Base-by-base conservation (phyloP, 768 basidiomycete genomes). In the Daedaleopsis nitida region DNA sequence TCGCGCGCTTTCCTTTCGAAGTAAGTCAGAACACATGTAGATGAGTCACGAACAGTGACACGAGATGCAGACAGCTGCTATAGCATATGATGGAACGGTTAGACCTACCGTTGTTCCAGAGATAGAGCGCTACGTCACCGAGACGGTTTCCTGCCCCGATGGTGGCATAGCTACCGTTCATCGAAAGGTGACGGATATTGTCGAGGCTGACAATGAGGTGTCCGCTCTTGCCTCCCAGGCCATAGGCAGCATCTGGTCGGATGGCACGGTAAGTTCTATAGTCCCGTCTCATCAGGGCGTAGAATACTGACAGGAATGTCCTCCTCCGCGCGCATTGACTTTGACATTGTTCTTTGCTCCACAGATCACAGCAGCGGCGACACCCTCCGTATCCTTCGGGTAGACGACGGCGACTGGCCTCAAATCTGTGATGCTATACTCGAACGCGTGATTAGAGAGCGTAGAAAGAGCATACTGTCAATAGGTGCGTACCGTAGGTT, bases 141-240 rank as follows among this genome's bases (percentile, higher is more conserved):
- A 55, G 54, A 34, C 34, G 43, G 44, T 55, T 55, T 5, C 54
- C 54, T 4, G 42, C 54, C 8, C 54, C 54, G n/a, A 55, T 55
- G 14, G 54, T 55, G 24, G 43, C 54, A 21, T 8, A 32, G 23
- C 17, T 24, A 7, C 43, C 54, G 54, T 21, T 45, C 12, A 55
- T 1, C 7, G 54, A 55, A 8, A 55, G 27, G 24, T 55, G 54
- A 14, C 54, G 54, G 42, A 55, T 42, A 8, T 45, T 24, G 54
- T 55, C 54, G 6, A 55, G 54, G 13, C 42, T 44, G 27, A 55
- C 54, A 17, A 42, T 55, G 42, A 55, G 11, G 42, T 55, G 54
- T 1, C 54, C 54, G 42, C 44, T 42, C 27, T 43, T 42, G 14
- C 54, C 54, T 14, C 54, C 54, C 21, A 55, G 54, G 9, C 42